These are phyloP conservation scores for Tolypocladium inflatum DNA, from an alignment of 2,329 filamentous ascomycete species.

Conservation along the genomic window DNA sequence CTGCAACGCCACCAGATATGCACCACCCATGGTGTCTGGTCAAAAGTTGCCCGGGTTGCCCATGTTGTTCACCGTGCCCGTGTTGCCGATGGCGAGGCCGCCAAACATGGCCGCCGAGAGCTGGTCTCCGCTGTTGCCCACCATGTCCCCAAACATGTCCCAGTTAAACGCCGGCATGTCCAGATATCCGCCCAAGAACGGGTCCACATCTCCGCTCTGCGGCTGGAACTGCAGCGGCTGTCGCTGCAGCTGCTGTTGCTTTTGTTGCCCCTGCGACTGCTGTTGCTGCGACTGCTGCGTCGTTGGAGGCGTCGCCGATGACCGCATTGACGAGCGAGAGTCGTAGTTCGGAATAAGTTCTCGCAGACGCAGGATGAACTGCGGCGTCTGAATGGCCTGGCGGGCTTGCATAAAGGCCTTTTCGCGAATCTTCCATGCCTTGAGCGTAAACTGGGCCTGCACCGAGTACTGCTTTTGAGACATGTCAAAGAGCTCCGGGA, in stretches of 20 bases:
- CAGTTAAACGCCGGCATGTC: constrained; percentile 34
- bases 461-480: constrained; percentile 32
- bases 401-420: constrained; percentile 27
- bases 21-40: neutral
- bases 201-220: constrained; percentile 25
- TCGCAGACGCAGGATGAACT: constrained; percentile 35
- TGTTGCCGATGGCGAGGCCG: constrained; percentile 12
- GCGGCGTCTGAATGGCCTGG: constrained; percentile 28
- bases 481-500: constrained; percentile 41
- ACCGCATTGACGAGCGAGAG: constrained; percentile 18
- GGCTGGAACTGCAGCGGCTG: neutral
- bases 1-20: neutral
- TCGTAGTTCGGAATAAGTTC: constrained; percentile 31
- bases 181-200: constrained; percentile 33
- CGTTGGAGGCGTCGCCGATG: constrained; percentile 16
- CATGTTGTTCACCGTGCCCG: constrained; percentile 1
- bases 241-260: constrained; percentile 2
- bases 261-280: neutral
- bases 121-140: constrained; percentile 15
- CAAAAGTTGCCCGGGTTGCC: constrained; percentile 4
- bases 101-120: constrained; percentile 21
- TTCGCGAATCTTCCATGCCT: constrained; percentile 44
- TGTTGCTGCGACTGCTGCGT: constrained; percentile 10
- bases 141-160: constrained; percentile 31
- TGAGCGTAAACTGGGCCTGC: constrained; percentile 38